Evolutionary conservation across 2,329 filamentous ascomycete species (phyloP).

Genomic region (Zasmidium citrigriseum): DNA sequence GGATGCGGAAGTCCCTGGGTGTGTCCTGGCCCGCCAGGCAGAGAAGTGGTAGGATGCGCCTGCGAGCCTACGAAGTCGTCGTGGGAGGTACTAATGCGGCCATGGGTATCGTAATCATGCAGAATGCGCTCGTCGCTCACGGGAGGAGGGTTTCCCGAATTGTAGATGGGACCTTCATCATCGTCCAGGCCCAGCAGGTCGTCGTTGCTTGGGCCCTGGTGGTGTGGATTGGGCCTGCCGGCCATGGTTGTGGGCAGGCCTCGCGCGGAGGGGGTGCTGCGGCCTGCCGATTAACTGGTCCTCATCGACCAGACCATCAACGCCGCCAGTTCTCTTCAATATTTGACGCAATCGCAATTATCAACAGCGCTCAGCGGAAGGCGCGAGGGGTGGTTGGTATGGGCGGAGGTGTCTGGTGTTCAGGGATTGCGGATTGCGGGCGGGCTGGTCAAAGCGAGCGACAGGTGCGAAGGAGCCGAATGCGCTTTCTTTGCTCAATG

Average conservation of each 20-base stretch:
- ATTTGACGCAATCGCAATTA: neutral
- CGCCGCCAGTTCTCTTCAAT: neutral
- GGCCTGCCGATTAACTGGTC: conserved; percentile 13
- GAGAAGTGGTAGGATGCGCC: conserved; percentile 42
- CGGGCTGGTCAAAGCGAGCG: neutral
- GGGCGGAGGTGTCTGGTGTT: neutral
- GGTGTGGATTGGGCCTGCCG: conserved; percentile 56
- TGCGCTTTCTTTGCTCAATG: neutral
- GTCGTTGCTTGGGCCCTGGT: conserved; percentile 35
- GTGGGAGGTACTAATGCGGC: conserved; percentile 86
- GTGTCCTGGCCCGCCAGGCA: conserved; percentile 47
- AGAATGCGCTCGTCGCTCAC: conserved; percentile 79
- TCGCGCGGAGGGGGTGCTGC: conserved; percentile 11
- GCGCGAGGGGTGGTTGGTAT: neutral
- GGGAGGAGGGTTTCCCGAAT: conserved; percentile 73
- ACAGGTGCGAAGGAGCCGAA: neutral
- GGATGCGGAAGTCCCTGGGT: conserved; percentile 37
- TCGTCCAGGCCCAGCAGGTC: conserved; percentile 69
- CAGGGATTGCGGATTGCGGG: neutral
- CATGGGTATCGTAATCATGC: conserved; percentile 67
- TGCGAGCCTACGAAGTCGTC: conserved; percentile 81
- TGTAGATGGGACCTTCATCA: conserved; percentile 68
- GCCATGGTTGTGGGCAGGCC: conserved; percentile 41
- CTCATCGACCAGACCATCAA: conserved; percentile 20
- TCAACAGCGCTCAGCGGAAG: neutral